A percentile compares a stretch with the other conserved stretches of the same genome.
Conservation (phyloP, 257 asterid genomes). For the Jacaranda copaia region DNA sequence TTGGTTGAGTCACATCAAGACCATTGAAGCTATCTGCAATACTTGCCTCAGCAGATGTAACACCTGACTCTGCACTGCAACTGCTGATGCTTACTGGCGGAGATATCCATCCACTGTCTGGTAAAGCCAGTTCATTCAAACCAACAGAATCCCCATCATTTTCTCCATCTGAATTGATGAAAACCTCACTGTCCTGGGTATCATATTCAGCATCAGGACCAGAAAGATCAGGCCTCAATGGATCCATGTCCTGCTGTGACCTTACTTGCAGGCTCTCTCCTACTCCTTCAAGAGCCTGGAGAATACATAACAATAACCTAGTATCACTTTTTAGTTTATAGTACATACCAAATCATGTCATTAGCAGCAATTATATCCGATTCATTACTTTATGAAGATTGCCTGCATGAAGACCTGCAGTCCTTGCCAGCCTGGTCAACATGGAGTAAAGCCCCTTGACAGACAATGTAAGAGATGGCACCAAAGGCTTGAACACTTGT, state of each 20-base stretch:
- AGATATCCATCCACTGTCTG: slow-evolving; percentile 87
- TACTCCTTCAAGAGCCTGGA: slow-evolving; percentile 97
- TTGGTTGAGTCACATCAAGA: slow-evolving; percentile 54
- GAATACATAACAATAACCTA: slow-evolving; percentile 29
- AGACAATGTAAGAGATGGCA: slow-evolving; percentile 72
- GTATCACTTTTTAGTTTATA: slow-evolving; percentile 18
- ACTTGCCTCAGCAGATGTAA: slow-evolving; percentile 66
- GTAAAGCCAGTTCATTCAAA: slow-evolving; percentile 57
- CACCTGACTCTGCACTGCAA: slow-evolving; percentile 65
- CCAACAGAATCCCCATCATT: slow-evolving; percentile 55
- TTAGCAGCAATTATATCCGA: not conserved
- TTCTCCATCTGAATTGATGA: slow-evolving; percentile 61
- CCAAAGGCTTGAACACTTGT: slow-evolving; percentile 81
- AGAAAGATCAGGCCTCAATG: slow-evolving; percentile 58
- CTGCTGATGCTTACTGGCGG: slow-evolving; percentile 80
- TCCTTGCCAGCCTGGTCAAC: slow-evolving; percentile 84
- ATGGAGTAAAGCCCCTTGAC: slow-evolving; percentile 82
- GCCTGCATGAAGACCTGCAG: slow-evolving; percentile 98
- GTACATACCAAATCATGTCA: slow-evolving; percentile 19
- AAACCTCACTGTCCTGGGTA: slow-evolving; percentile 58
- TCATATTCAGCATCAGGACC: slow-evolving; percentile 57
- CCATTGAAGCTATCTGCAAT: slow-evolving; percentile 62
- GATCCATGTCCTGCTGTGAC: slow-evolving; percentile 70
- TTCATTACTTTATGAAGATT: slow-evolving; percentile 92
- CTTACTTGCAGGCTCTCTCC: slow-evolving; percentile 88